Base-by-base conservation (phyloP, 768 basidiomycete genomes). In the Mycena amicta region DNA sequence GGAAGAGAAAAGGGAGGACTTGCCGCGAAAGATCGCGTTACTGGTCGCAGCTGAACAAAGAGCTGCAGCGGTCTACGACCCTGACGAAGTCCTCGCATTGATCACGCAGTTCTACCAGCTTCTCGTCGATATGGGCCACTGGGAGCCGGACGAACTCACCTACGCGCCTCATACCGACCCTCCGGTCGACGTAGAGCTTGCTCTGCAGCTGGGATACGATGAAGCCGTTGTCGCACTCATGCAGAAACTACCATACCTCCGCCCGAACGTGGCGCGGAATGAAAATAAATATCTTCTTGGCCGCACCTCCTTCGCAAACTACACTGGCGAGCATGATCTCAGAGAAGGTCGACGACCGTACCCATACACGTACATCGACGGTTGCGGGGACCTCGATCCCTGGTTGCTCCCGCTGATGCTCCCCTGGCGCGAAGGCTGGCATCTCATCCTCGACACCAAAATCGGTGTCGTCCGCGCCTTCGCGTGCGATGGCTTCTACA, bases 371-470 rank as follows among this genome's bases (percentile, higher is more conserved):
- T 52, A 52, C 25, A 13, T 61, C 16, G 40, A 54, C 20, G 55
- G 31, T 2, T 61, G 52, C 20, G 47, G 55, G 2, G 27, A 45
- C 27, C 33, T 58, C 20, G 61, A 62, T 53, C 50, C 61, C 20
- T 62, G 61, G 61, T 28, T 62, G 37, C 53, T 62, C 1, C 61
- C 61, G 5, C 31, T 62, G 13, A 25, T 55, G 31, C 31, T 61
- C 4, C 43, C 61, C 15, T n/a, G 45, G 3, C 40, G 56, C 3
- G 49, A 58, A 47, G 61, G 61, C 28, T 52, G 41, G 49, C 49
- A 57, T 30, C 28, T 57, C 37, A 58, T 62, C 29, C 56, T 62
- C 37, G 61, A 62, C 61, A 62, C 61, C 18, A 37, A 47, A 6
- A 50, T 61, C 22, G 60, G 60, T 13, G 40, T 39, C 53, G 22